These are phyloP conservation scores for Canariomyces notabilis DNA, from an alignment of 2,329 filamentous ascomycete species.

Conservation along the genomic window DNA sequence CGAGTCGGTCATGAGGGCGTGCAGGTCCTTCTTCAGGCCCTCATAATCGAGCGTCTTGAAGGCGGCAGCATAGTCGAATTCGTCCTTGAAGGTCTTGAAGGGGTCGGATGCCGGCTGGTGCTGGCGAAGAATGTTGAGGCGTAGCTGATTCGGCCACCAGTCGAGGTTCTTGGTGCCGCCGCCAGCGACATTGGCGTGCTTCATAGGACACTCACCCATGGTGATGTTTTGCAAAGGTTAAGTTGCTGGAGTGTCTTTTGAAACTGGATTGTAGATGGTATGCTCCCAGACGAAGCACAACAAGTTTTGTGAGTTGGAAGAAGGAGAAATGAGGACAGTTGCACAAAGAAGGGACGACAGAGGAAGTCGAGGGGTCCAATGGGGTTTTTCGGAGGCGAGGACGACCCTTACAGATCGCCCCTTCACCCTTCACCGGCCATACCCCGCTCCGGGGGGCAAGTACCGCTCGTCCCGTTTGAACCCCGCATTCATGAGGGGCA, in stretches of 20 bases:
- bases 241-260: neutral
- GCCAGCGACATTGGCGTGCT: slow-evolving; percentile 43
- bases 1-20: slow-evolving; percentile 69
- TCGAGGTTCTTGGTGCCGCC: slow-evolving; percentile 64
- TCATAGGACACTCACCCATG: slow-evolving; percentile 31
- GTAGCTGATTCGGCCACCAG: slow-evolving; percentile 69
- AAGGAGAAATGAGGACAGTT: neutral
- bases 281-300: too few relatives aligned
- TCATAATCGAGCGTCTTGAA: slow-evolving; percentile 69
- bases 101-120: slow-evolving; percentile 61
- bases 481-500: slow-evolving; percentile 19
- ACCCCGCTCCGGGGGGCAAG: slow-evolving; percentile 12
- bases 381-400: too few relatives aligned
- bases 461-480: slow-evolving; percentile 12
- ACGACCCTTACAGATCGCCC: too few relatives aligned
- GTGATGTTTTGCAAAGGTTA: neutral
- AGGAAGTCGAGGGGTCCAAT: too few relatives aligned
- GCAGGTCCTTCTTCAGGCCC: slow-evolving; percentile 68
- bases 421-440: neutral
- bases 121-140: slow-evolving; percentile 69
- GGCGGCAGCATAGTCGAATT: slow-evolving; percentile 67
- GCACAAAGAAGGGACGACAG: neutral
- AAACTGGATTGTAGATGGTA: neutral
- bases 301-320: too few relatives aligned
- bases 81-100: slow-evolving; percentile 53